Evolutionary conservation across 2,329 filamentous ascomycete species (phyloP).

Genomic region (Metarhizium guizhouense): DNA sequence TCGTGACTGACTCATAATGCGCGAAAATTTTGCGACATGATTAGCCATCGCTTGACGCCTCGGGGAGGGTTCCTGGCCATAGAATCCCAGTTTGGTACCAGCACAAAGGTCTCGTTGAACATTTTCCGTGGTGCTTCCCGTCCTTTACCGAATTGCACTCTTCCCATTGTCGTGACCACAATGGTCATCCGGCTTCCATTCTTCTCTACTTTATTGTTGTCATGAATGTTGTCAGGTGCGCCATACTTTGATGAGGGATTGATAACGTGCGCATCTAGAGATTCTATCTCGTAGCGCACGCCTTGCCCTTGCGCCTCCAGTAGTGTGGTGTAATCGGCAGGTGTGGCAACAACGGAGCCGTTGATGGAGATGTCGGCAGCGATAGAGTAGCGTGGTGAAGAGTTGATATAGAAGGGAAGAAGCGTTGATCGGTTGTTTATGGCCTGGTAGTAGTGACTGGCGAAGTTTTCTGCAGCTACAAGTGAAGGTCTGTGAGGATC

Average conservation of each 20-base stretch:
- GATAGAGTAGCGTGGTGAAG: slow-evolving; percentile 42
- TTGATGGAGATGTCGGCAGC: slow-evolving; percentile 70
- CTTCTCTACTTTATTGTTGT: slow-evolving; percentile 34
- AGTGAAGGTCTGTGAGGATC: not conserved
- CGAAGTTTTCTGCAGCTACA: slow-evolving; percentile 61
- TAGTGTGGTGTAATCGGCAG: slow-evolving; percentile 56
- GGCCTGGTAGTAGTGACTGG: slow-evolving; percentile 67
- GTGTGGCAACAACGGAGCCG: slow-evolving; percentile 56
- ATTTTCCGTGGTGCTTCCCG: slow-evolving; percentile 54
- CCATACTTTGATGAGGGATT: slow-evolving; percentile 57
- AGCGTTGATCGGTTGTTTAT: slow-evolving; percentile 56
- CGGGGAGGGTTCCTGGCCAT: slow-evolving; percentile 43
- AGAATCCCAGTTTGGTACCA: slow-evolving; percentile 67
- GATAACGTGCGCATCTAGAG: slow-evolving; percentile 68
- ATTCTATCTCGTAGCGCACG: slow-evolving; percentile 64
- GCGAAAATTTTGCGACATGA: slow-evolving; percentile 66
- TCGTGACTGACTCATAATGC: slow-evolving; percentile 27
- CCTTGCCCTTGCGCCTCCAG: slow-evolving; percentile 53
- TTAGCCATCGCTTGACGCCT: slow-evolving; percentile 50
- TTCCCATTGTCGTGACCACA: slow-evolving; percentile 64
- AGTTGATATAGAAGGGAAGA: slow-evolving; percentile 60
- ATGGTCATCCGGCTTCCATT: slow-evolving; percentile 56
- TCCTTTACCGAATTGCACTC: slow-evolving; percentile 57
- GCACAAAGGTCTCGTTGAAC: slow-evolving; percentile 73
- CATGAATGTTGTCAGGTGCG: slow-evolving; percentile 37